Conservation (phyloP, 805 yeast genomes). For the Metschnikowia amazonensis region DNA sequence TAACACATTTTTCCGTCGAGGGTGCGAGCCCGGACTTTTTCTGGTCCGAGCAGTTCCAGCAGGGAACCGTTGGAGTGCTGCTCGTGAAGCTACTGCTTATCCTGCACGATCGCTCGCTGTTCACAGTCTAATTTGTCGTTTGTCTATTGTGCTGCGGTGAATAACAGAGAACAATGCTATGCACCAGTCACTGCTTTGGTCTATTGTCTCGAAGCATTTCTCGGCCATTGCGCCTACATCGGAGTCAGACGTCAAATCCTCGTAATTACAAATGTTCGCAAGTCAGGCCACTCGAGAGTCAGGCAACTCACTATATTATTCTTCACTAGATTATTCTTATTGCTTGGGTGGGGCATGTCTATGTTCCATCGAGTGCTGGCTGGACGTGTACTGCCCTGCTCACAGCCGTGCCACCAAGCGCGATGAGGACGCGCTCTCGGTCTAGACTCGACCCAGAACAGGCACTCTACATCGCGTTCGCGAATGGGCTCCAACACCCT, state of each 20-base stretch:
- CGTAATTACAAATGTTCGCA: no score
- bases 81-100: neutral
- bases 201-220: neutral
- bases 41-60: neutral
- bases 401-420: no score
- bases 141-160: neutral
- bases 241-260: no score
- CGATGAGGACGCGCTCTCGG: neutral
- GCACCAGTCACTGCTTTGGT: neutral
- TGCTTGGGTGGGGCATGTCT: no score
- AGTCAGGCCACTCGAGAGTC: neutral
- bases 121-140: neutral
- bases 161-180: neutral
- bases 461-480: neutral
- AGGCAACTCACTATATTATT: no score
- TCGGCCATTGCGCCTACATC: neutral
- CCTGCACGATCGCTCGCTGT: neutral
- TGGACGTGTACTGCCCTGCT: no score
- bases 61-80: neutral
- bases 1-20: no score
- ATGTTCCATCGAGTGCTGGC: no score
- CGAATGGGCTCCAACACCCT: neutral
- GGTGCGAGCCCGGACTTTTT: neutral
- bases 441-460: neutral
- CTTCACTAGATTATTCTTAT: no score